A percentile compares a stretch with the other conserved stretches of the same genome.
Evolutionary conservation across 805 yeast species (phyloP).

Genomic region (Myxozyma nipponensis): DNA sequence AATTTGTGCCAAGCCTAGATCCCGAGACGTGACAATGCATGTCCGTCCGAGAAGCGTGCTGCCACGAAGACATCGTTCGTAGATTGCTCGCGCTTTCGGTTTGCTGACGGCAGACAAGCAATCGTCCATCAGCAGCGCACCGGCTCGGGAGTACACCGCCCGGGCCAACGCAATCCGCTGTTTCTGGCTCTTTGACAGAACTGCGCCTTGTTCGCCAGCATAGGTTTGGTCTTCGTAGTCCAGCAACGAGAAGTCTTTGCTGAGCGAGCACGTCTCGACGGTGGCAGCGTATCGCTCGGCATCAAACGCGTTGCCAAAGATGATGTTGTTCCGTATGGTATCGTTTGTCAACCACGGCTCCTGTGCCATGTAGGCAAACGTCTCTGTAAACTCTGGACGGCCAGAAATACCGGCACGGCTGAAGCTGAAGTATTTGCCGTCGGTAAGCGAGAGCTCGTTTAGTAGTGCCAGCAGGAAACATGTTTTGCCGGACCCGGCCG

Average conservation of each 20-base stretch:
- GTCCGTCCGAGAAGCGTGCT: constrained; percentile 82
- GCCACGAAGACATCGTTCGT: constrained; percentile 87
- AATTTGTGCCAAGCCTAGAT: constrained; percentile 75
- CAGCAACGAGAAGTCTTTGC: constrained; percentile 80
- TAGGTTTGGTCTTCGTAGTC: constrained; percentile 90
- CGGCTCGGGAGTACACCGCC: constrained; percentile 83
- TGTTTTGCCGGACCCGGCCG: constrained; percentile 94
- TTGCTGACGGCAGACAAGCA: constrained; percentile 96
- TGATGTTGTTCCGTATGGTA: constrained; percentile 76
- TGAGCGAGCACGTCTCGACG: constrained; percentile 81
- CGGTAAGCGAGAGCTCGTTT: constrained; percentile 80
- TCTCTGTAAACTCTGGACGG: constrained; percentile 67
- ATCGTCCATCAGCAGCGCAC: constrained; percentile 81
- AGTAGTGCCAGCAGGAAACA: constrained; percentile 82
- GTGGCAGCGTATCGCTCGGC: constrained; percentile 73
- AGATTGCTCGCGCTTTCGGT: constrained; percentile 90
- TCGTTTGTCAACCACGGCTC: constrained; percentile 95
- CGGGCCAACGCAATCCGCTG: constrained; percentile 95
- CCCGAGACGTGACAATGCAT: constrained; percentile 86
- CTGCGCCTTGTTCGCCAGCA: constrained; percentile 96
- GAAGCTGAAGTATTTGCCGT: constrained; percentile 67
- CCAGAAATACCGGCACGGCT: background rate
- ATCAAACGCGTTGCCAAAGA: constrained; percentile 70
- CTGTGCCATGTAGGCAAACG: constrained; percentile 94
- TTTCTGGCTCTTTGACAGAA: constrained; percentile 95